These are phyloP conservation scores for Monilinia laxa DNA, from an alignment of 2,329 filamentous ascomycete species.

Conservation along the genomic window DNA sequence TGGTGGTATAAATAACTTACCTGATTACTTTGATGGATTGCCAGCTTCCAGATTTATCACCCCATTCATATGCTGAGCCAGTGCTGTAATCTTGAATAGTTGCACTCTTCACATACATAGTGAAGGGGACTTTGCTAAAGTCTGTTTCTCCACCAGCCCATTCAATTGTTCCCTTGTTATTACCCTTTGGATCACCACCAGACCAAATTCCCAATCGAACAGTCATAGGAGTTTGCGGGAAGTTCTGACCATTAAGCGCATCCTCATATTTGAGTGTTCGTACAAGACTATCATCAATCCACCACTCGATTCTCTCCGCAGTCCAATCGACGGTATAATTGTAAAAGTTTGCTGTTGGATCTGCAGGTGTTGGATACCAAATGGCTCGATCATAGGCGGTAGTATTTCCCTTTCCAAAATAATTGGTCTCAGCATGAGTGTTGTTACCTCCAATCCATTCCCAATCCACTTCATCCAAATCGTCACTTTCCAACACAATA, in stretches of 20 bases:
- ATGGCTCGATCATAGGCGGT: conserved; percentile 69
- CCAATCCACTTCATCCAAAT: conserved; percentile 87
- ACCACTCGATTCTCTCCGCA: conserved; percentile 62
- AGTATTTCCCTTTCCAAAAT: conserved; percentile 73
- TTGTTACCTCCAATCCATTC: conserved; percentile 72
- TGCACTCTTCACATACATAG: conserved; percentile 69
- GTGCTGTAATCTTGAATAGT: conserved; percentile 58
- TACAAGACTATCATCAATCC: conserved; percentile 65
- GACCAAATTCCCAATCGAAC: conserved; percentile 68
- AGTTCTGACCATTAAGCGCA: conserved; percentile 61
- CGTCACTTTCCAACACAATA: conserved; percentile 80
- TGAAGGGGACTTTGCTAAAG: conserved; percentile 65
- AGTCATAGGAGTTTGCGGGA: conserved; percentile 75
- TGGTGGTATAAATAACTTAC: conserved; percentile 45
- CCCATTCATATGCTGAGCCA: conserved; percentile 63
- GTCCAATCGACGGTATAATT: conserved; percentile 76
- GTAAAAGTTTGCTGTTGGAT: conserved; percentile 60
- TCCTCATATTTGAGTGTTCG: conserved; percentile 63
- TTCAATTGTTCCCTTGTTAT: conserved; percentile 57
- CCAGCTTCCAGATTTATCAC: conserved; percentile 60
- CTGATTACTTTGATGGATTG: conserved; percentile 59
- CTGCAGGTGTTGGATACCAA: conserved; percentile 55
- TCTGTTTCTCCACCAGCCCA: conserved; percentile 72
- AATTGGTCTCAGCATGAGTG: conserved; percentile 68
- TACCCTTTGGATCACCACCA: conserved; percentile 53